Conservation (phyloP, 2,329 filamentous ascomycete genomes). For the Claviceps humidiphila region DNA sequence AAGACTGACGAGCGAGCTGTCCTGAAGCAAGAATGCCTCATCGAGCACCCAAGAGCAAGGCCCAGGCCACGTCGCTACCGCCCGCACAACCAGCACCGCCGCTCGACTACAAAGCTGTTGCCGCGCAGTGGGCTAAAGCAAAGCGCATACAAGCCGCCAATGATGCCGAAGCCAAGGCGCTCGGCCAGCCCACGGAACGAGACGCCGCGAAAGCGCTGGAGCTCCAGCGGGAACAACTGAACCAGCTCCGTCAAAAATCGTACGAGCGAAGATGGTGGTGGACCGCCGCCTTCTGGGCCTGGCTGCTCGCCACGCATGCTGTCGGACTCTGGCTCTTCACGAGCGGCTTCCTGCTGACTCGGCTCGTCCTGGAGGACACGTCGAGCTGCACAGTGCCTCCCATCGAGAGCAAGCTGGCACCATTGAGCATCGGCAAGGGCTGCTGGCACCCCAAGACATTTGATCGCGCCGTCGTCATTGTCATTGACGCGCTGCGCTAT, state of each 20-base stretch:
- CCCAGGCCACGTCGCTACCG: conserved; percentile 11
- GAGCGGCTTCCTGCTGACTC: conserved; percentile 83
- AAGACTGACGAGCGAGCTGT: conserved; percentile 4
- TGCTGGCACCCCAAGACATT: conserved; percentile 97
- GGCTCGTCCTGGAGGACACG: conserved; percentile 65
- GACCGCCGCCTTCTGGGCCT: conserved; percentile 54
- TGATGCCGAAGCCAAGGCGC: conserved; percentile 20
- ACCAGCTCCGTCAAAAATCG: conserved; percentile 31
- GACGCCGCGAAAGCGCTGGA: conserved; percentile 27
- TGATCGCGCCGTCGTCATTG: conserved; percentile 75
- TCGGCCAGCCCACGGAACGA: conserved; percentile 18
- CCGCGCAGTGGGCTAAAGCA: conserved; percentile 39
- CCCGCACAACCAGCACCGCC: conserved; percentile 5
- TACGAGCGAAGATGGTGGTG: conserved; percentile 43
- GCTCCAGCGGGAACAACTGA: conserved; percentile 31
- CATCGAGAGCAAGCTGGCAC: conserved; percentile 32
- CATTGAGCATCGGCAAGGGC: conserved; percentile 42
- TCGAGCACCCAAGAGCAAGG: conserved; percentile 12
- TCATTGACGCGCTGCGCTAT: conserved; percentile 90
- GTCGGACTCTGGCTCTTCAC: conserved; percentile 85
- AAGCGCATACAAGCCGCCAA: conserved; percentile 35
- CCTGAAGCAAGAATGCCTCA: conserved; percentile 15
- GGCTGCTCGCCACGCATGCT: conserved; percentile 61
- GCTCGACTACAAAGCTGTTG: conserved; percentile 38
- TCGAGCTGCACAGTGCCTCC: conserved; percentile 60